Evolutionary conservation across 2,329 filamentous ascomycete species (phyloP).

Genomic region (Microsporum audouinii): DNA sequence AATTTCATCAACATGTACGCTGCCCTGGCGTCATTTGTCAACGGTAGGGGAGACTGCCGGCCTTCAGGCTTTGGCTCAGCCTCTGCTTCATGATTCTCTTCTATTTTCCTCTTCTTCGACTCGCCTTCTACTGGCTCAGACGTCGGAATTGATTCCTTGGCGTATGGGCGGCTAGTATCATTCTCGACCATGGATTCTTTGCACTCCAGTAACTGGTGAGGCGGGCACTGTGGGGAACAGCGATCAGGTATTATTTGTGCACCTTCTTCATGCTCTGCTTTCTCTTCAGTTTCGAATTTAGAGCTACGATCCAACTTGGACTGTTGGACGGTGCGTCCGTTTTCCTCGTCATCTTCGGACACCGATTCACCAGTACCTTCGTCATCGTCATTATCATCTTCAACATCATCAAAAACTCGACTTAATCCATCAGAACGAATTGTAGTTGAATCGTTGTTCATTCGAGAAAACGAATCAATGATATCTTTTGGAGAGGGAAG

Average conservation of each 20-base stretch:
- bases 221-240: neutral
- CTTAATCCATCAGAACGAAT: constrained; percentile 8
- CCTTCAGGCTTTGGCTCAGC: constrained; percentile 1
- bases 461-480: constrained; percentile 16
- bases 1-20: constrained; percentile 29
- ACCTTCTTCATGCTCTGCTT: neutral
- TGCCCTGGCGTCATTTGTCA: constrained; percentile 25
- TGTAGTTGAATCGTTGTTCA: constrained; percentile 10
- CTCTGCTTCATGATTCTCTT: neutral
- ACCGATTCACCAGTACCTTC: neutral
- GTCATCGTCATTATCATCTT: constrained; percentile 14
- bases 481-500: constrained; percentile 18
- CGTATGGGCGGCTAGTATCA: neutral
- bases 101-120: neutral
- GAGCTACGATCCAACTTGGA: neutral
- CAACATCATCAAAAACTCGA: constrained; percentile 1
- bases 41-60: constrained; percentile 17
- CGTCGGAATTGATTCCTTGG: neutral
- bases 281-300: neutral
- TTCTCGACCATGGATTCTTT: neutral
- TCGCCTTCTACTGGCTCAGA: neutral
- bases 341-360: constrained; percentile 12
- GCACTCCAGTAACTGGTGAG: neutral
- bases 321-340: neutral
- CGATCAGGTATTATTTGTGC: neutral